A percentile compares a stretch with the other conserved stretches of the same genome.
These are phyloP conservation scores for Citrus inodora DNA, from an alignment of 345 rosid species.

Conservation along the genomic window DNA sequence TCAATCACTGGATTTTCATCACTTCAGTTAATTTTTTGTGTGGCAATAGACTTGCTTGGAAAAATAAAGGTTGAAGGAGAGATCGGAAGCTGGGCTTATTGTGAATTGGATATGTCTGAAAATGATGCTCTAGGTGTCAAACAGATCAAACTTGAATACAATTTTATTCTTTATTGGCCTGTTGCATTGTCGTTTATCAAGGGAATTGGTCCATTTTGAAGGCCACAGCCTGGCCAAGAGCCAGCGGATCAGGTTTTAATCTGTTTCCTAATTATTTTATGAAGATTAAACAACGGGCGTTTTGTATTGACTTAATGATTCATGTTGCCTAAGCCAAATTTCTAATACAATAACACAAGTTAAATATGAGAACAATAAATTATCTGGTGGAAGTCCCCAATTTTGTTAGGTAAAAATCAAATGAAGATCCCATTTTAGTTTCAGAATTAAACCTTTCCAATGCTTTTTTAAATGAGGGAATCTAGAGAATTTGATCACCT, in stretches of 20 bases:
- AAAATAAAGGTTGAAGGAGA: background rate
- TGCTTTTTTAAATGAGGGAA: no score
- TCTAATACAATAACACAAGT: no score
- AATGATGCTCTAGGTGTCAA: constrained; percentile 3
- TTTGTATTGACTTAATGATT: no score
- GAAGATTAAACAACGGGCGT: no score
- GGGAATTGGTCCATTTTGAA: background rate
- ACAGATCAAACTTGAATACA: background rate
- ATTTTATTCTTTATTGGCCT: background rate
- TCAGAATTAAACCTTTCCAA: no score
- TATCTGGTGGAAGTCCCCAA: no score
- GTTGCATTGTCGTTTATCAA: background rate
- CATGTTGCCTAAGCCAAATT: no score
- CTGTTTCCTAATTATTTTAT: no score
- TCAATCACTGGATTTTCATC: background rate
- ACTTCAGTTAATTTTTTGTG: background rate
- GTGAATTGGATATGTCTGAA: background rate
- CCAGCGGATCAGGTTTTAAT: background rate
- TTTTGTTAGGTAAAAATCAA: no score
- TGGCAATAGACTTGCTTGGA: background rate
- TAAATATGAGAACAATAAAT: no score
- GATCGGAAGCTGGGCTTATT: background rate
- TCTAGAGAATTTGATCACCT: background rate
- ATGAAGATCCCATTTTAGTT: no score
- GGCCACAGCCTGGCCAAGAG: constrained; percentile 12